Base-by-base conservation (phyloP, 2,329 filamentous ascomycete genomes). In the Fusarium agapanthi region DNA sequence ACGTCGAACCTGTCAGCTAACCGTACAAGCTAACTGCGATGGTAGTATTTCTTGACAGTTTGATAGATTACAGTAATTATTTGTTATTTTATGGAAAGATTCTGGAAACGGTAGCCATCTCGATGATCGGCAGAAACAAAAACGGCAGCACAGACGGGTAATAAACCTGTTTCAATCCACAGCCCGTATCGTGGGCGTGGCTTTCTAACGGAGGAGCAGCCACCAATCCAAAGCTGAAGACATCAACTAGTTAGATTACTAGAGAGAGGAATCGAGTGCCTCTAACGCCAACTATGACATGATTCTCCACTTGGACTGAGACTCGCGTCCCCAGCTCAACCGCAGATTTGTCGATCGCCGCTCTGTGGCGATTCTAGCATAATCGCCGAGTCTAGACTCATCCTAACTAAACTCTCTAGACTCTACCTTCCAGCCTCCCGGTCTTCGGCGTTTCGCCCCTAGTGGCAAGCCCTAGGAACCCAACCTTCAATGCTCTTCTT, bases 381-480 rank as follows among this genome's bases (percentile, higher is more conserved):
- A 65, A 69, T 69, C 40, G 66, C 47, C 40, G 32, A 67, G 53
- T 69, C 66, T 65, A 69, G 66, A 69, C 66, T 53, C 51, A 43
- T n/a, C 32, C 59, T 34, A 28, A 24, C 30, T 35, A 32, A 62
- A 47, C 34, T 59, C 28, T 48, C 30, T 35, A 32, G 59, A 47
- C 34, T 59, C 28, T 48, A 37, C 40, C 41, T 16, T 41, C 14
- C 30, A 66, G 37, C 22, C 48, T 41, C 53, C 66, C 66, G 58
- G 65, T 57, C 48, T 35, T 69, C 65, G 66, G 66, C 65, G 50
- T 38, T 38, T 41, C 24, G 18, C 26, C 40, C 44, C 45, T 38
- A 30, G 40, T 40, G 61, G 61, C 45, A 53, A 47, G 34, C 61
- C 45, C 45, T 40, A 45, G 32, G 16, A 28, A 51, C 40, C 18